A percentile compares a stretch with the other conserved stretches of the same genome.
These are phyloP conservation scores for Naganishia sp. DNA, from an alignment of 1,284 basidiomycete species.

Conservation along the genomic window DNA sequence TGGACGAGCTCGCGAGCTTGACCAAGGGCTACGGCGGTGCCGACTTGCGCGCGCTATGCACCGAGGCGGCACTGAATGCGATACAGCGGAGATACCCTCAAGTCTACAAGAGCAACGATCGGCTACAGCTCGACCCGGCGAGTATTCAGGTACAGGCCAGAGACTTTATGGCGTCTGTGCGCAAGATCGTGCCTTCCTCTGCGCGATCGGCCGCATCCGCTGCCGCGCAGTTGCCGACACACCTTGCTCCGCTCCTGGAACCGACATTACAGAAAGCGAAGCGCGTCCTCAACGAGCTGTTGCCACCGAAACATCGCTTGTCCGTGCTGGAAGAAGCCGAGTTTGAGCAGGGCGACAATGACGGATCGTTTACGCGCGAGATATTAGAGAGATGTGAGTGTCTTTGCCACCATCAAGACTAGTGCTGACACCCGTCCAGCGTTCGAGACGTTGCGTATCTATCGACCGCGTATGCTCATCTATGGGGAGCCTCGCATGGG, in stretches of 20 bases:
- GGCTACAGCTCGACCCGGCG: conserved; percentile 80
- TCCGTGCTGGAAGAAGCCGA: conserved; percentile 91
- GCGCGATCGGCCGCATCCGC: conserved; percentile 84
- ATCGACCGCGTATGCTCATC: conserved; percentile 84
- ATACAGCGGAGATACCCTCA: conserved; percentile 96
- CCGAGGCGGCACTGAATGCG: conserved; percentile 94
- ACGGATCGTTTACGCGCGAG: conserved; percentile 75
- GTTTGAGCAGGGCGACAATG: conserved; percentile 69
- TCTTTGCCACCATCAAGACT: not conserved
- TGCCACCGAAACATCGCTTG: conserved; percentile 72
- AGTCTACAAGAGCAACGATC: conserved; percentile 89
- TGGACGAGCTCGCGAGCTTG: conserved; percentile 75
- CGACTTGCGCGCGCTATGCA: conserved; percentile 89
- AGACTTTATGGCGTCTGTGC: conserved; percentile 97
- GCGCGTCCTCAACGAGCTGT: conserved; percentile 64
- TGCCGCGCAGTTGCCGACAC: conserved; percentile 78
- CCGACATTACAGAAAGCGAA: conserved; percentile 72
- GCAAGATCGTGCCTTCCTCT: conserved; percentile 92
- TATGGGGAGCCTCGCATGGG: conserved; percentile 86
- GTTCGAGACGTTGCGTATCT: conserved; percentile 86
- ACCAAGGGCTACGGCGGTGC: conserved; percentile 99
- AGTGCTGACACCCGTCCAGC: conserved; percentile 58
- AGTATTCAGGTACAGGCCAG: conserved; percentile 81
- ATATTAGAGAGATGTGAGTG: conserved; percentile 78
- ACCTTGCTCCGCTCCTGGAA: conserved; percentile 78